Evolutionary conservation across 2,329 filamentous ascomycete genomes (phyloP).

Genomic region (Metarhizium anisopliae): DNA sequence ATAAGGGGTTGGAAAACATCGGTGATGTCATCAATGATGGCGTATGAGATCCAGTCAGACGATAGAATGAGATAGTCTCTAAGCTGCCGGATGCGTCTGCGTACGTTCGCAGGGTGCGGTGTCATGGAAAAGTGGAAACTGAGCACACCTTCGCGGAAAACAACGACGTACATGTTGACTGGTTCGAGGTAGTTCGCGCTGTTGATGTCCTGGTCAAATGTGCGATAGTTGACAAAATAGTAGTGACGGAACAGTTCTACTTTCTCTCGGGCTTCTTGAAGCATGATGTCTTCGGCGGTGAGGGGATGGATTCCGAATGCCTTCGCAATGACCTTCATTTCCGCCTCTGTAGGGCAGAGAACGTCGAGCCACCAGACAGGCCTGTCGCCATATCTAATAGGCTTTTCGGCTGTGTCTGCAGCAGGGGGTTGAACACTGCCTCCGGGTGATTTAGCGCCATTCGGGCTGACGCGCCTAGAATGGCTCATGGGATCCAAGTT

Average conservation of each 20-base stretch:
- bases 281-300: constrained; percentile 92
- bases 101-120: constrained; percentile 92
- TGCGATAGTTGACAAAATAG: constrained; percentile 97
- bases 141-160: constrained; percentile 90
- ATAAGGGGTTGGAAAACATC: constrained; percentile 93
- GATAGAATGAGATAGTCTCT: constrained; percentile 89
- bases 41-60: constrained; percentile 97
- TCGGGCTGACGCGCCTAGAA: constrained; percentile 41
- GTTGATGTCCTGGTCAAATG: constrained; percentile 88
- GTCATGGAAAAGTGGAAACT: constrained; percentile 97
- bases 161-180: constrained; percentile 94
- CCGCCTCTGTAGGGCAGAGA: constrained; percentile 78
- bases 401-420: constrained; percentile 25
- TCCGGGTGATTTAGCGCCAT: constrained; percentile 30
- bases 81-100: constrained; percentile 83
- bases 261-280: constrained; percentile 95
- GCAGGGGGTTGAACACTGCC: constrained; percentile 10
- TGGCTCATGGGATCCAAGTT: constrained; percentile 19
- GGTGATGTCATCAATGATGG: constrained; percentile 95
- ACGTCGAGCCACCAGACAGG: constrained; percentile 98
- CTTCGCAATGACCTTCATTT: constrained; percentile 91
- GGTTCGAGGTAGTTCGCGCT: constrained; percentile 89
- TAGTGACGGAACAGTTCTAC: constrained; percentile 96
- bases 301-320: constrained; percentile 93
- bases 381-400: constrained; percentile 62